Percentiles rank a stretch among this genome's conserved stretches.
These are phyloP conservation scores for Aureobasidium sp. DNA, from an alignment of 2,329 filamentous ascomycete species.

Conservation along the genomic window DNA sequence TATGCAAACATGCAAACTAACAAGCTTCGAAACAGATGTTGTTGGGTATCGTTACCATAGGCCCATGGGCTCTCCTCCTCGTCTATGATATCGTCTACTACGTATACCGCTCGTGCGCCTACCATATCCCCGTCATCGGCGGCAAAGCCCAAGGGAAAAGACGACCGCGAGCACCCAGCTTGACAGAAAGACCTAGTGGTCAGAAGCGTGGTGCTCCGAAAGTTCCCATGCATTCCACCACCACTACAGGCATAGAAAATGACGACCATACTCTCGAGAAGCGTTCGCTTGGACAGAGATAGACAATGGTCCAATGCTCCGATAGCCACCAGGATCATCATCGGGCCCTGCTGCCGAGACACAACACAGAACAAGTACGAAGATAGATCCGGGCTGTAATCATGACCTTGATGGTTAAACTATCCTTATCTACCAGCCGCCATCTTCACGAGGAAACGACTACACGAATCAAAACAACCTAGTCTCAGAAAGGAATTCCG, in stretches of 20 bases:
- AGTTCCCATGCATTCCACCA: neutral
- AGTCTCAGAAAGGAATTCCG: neutral
- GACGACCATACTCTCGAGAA: neutral
- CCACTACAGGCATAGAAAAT: neutral
- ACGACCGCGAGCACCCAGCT: conserved; percentile 54
- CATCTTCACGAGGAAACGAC: neutral
- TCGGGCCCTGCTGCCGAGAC: neutral
- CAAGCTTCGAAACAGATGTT: conserved; percentile 44
- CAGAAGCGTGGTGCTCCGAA: neutral
- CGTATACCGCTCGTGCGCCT: conserved; percentile 49
- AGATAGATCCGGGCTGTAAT: neutral
- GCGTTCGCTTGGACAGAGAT: neutral
- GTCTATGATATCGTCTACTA: conserved; percentile 59
- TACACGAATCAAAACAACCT: neutral
- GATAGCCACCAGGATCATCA: neutral
- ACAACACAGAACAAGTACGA: neutral
- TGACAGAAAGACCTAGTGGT: conserved; percentile 52
- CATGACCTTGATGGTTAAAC: neutral
- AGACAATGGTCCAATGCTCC: neutral
- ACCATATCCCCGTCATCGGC: conserved; percentile 54
- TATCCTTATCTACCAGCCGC: neutral
- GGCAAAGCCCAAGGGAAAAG: conserved; percentile 54
- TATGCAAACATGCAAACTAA: conserved; percentile 9
- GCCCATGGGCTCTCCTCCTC: conserved; percentile 56
- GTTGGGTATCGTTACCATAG: conserved; percentile 53